phyloP scores from a whole-genome alignment of 2,329 filamentous ascomycete genomes.

The Penicillium sp. region DNA sequence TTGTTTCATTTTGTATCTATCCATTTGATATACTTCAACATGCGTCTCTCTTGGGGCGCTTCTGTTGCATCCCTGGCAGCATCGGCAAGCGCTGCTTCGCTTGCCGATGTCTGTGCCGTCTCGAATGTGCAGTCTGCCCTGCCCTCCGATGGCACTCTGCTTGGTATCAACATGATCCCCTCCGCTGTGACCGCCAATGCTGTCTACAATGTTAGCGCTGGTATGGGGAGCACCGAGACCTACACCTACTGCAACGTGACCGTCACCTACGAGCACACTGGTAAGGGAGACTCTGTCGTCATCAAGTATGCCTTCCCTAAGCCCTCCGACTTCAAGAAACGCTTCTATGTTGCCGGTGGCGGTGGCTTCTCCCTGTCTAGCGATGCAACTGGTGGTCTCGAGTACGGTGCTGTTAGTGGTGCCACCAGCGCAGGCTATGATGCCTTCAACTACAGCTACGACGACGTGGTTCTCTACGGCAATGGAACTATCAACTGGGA shows the following conservation, averaged over 20 bases:
- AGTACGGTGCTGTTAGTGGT: conserved; percentile 44
- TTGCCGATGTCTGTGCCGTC: conserved; percentile 45
- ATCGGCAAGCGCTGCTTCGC: conserved; percentile 34
- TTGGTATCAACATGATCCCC: conserved; percentile 44
- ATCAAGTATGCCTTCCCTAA: conserved; percentile 39
- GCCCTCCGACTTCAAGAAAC: conserved; percentile 42
- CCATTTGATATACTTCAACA: conserved; percentile 11
- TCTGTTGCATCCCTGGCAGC: conserved; percentile 25
- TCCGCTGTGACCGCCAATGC: conserved; percentile 42
- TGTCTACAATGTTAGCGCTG: conserved; percentile 37
- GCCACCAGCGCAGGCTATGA: conserved; percentile 48
- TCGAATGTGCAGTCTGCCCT: conserved; percentile 44
- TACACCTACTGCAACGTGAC: conserved; percentile 44
- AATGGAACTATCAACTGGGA: conserved; percentile 48
- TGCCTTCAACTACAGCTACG: conserved; percentile 39
- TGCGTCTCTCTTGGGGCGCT: conserved; percentile 22
- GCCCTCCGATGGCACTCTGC: conserved; percentile 43
- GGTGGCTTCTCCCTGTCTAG: conserved; percentile 44
- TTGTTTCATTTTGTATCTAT: background rate
- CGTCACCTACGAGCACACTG: conserved; percentile 44
- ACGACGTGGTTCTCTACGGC: conserved; percentile 41
- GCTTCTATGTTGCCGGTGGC: conserved; percentile 48
- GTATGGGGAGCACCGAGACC: conserved; percentile 24
- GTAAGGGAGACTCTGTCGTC: conserved; percentile 39
- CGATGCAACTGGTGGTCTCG: conserved; percentile 41